Evolutionary conservation across 192 early-diverging fungal species (phyloP), one percentile per base, ranked within the genome.

Genomic region (Blastocladiella britannica): DNA sequence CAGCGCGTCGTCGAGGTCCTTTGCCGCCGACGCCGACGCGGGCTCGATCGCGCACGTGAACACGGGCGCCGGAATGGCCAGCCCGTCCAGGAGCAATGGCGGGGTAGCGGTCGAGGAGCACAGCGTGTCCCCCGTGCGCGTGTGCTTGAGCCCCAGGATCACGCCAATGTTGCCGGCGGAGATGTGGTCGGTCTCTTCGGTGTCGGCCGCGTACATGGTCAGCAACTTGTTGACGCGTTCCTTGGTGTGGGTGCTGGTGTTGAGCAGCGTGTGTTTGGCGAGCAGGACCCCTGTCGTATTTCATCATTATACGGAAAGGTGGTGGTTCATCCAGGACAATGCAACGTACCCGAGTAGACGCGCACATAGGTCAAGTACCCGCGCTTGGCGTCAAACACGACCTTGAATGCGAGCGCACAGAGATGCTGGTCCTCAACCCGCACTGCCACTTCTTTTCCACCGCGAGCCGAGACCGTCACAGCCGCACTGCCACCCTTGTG

Each of bases 361-460:
- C 91, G 73, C 25, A 96, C 85, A 72, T 84, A 97, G 7, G 91
- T 86, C 72, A 94, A 72, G 18, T 86, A 77, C 3, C 91, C 93
- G n/a, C 89, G 78, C 54, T 82, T 73, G 9, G 78, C 64, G 62
- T 94, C 88, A 51, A 87, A 82, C 0, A 83, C 70, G 0, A 97
- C 88, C 59, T 97, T 97, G 74, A 97, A 97, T 0, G 93, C 93
- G 55, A 97, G 68, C 1, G 88, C 93, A 57, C 86, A 80, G 4
- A 93, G 74, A 24, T 70, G 67, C 3, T 76, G 82, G 26, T 60
- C 29, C 25, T 62, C 59, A 23, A 52, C 55, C 25, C 73, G 62
- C 6, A 53, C 20, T 25, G 68, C 60, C 55, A 72, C 63, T 63
- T 72, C 26, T 66, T 64, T 30, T 67, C 60, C 53, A 79, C 58